phyloP scores from a whole-genome alignment of 768 basidiomycete species.

The Boletus barrowsii region DNA sequence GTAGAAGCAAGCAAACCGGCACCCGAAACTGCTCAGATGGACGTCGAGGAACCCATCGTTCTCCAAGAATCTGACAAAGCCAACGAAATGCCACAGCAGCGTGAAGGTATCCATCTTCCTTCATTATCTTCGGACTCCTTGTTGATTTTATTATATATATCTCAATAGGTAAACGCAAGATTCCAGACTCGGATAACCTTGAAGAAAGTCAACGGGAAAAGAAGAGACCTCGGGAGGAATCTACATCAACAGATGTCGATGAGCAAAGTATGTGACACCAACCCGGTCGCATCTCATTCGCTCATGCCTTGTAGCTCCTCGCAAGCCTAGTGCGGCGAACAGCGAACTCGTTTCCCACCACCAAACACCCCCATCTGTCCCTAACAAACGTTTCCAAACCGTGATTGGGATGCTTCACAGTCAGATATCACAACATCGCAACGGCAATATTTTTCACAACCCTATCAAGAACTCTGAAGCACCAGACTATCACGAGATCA shows the following conservation, averaged over 20 bases:
- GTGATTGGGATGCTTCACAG: constrained; percentile 80
- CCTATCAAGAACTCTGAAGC: constrained; percentile 88
- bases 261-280: constrained; percentile 42
- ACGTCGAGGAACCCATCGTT: constrained; percentile 11
- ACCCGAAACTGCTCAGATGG: constrained; percentile 8
- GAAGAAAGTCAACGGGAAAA: constrained; percentile 28
- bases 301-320: constrained; percentile 18
- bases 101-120: constrained; percentile 18
- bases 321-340: constrained; percentile 15
- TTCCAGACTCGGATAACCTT: constrained; percentile 17
- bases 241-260: constrained; percentile 22
- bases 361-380: constrained; percentile 23
- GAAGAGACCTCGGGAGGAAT: constrained; percentile 28
- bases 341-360: constrained; percentile 15
- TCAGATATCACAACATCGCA: constrained; percentile 79
- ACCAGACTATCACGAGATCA: constrained; percentile 87
- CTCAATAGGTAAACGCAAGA: constrained; percentile 27
- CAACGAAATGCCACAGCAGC: constrained; percentile 8
- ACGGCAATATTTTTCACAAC: constrained; percentile 87
- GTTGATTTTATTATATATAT: not conserved
- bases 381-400: constrained; percentile 73
- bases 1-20: not conserved
- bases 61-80: constrained; percentile 10
- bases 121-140: not conserved
- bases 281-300: not conserved